These are phyloP conservation scores for Rhodotorula kratochvilovae DNA, from an alignment of 768 basidiomycete species.

Conservation along the genomic window DNA sequence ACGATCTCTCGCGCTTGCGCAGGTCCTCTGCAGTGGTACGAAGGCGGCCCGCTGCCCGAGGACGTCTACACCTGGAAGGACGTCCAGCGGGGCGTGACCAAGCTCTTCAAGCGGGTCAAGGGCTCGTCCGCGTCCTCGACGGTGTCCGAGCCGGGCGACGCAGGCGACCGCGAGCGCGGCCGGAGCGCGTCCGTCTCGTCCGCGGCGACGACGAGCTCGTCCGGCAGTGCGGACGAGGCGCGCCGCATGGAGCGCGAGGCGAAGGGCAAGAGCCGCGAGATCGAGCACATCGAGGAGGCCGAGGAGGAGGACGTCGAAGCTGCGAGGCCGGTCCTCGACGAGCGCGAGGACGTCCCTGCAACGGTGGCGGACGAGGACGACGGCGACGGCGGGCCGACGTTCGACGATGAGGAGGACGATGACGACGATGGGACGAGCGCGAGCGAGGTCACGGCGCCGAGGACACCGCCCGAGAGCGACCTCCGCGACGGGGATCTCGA, in stretches of 20 bases:
- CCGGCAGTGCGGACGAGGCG: slow-evolving; percentile 16
- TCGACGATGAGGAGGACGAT: not conserved
- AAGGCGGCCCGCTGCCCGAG: slow-evolving; percentile 21
- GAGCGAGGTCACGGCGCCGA: slow-evolving; percentile 2
- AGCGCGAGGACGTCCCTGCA: not conserved
- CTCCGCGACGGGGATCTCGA: slow-evolving; percentile 16
- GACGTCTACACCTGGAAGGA: slow-evolving; percentile 37
- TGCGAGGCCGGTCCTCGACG: not conserved
- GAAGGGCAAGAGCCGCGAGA: slow-evolving; percentile 26
- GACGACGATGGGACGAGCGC: slow-evolving; percentile 7
- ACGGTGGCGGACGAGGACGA: slow-evolving; percentile 11
- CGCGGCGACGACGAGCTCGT: not conserved
- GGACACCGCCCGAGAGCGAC: slow-evolving; percentile 10
- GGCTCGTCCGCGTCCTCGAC: not conserved
- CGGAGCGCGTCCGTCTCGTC: not conserved
- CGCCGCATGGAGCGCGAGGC: slow-evolving; percentile 31
- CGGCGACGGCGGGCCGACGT: not conserved
- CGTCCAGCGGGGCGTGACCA: slow-evolving; percentile 11
- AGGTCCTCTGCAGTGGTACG: slow-evolving; percentile 36
- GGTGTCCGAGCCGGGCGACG: not conserved
- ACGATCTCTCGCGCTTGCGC: not conserved
- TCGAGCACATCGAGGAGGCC: slow-evolving; percentile 38
- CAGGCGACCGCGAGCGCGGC: not conserved
- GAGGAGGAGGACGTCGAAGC: not conserved
- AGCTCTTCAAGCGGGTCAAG: slow-evolving; percentile 32